Evolutionary conservation across 768 basidiomycete genomes (phyloP).

Genomic region (Coprinellus micaceus): DNA sequence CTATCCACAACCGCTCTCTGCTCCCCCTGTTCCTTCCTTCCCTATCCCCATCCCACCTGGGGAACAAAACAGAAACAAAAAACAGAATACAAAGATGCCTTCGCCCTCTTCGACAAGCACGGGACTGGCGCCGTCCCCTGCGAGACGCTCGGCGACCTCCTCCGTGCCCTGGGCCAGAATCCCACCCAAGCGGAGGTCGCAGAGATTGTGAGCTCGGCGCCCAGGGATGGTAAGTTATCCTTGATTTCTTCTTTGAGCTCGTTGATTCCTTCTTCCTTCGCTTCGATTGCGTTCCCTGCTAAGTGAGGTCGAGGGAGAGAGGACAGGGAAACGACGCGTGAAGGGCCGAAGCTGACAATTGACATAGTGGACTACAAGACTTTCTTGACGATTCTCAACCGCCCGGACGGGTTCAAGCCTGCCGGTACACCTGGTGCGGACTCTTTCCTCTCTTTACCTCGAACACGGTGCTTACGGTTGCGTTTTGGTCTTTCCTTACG

Average conservation of each 20-base stretch:
- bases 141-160: slow-evolving; percentile 85
- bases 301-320: no score
- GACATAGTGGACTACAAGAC: slow-evolving; percentile 83
- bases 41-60: no score
- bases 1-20: no score
- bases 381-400: slow-evolving; percentile 87
- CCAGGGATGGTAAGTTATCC: slow-evolving; percentile 59
- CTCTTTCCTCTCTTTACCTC: neutral
- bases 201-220: slow-evolving; percentile 69
- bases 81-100: slow-evolving; percentile 96
- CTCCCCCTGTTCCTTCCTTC: no score
- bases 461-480: no score
- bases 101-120: slow-evolving; percentile 96
- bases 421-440: slow-evolving; percentile 84
- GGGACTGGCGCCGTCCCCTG: slow-evolving; percentile 88
- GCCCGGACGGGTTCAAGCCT: slow-evolving; percentile 95
- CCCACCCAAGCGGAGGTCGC: slow-evolving; percentile 98
- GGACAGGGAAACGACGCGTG: neutral
- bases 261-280: no score
- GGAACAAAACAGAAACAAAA: slow-evolving; percentile 35
- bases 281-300: no score
- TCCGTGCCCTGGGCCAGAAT: slow-evolving; percentile 94
- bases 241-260: no score
- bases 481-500: no score
- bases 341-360: neutral